A percentile compares a stretch with the other conserved stretches of the same genome.
Evolutionary conservation across 78 protist genomes (phyloP).

Genomic region (Dictyostelium intermedium): DNA sequence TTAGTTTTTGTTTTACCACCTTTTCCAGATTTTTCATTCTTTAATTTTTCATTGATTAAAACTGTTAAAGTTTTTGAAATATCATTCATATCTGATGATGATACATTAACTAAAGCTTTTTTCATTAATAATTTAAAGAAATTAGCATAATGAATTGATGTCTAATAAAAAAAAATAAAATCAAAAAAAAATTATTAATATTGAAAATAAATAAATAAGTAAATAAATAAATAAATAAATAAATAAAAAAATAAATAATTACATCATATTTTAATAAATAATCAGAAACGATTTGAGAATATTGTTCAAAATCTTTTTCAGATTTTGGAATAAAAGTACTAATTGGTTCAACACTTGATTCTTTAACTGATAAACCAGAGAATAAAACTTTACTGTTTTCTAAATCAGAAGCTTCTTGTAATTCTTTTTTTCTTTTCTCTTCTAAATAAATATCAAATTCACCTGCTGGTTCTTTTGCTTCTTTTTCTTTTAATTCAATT

Average conservation of each 20-base stretch:
- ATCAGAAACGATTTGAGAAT: slow-evolving; percentile 26
- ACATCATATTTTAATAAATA: slow-evolving; percentile 54
- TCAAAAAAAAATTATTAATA: not conserved
- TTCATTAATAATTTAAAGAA: slow-evolving; percentile 23
- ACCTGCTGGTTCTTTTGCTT: not conserved
- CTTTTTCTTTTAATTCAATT: slow-evolving; percentile 42
- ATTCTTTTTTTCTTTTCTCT: slow-evolving; percentile 38
- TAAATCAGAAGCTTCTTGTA: slow-evolving; percentile 62
- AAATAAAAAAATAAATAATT: not conserved
- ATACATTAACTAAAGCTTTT: not conserved
- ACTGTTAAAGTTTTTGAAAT: slow-evolving; percentile 48
- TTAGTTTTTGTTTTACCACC: slow-evolving; percentile 27
- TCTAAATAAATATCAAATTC: slow-evolving; percentile 53
- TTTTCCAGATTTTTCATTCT: slow-evolving; percentile 29
- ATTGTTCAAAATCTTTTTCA: slow-evolving; percentile 59
- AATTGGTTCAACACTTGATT: not conserved
- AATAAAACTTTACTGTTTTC: slow-evolving; percentile 16
- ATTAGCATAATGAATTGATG: slow-evolving; percentile 19
- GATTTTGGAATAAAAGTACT: slow-evolving; percentile 12
- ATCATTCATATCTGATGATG: slow-evolving; percentile 26
- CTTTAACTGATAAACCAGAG: slow-evolving; percentile 11
- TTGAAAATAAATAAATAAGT: not conserved
- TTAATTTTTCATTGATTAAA: slow-evolving; percentile 41
- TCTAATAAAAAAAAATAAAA: not conserved
- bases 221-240: not conserved